Conservation (phyloP, 2,329 filamentous ascomycete species). For the Trichoderma aggressivum region DNA sequence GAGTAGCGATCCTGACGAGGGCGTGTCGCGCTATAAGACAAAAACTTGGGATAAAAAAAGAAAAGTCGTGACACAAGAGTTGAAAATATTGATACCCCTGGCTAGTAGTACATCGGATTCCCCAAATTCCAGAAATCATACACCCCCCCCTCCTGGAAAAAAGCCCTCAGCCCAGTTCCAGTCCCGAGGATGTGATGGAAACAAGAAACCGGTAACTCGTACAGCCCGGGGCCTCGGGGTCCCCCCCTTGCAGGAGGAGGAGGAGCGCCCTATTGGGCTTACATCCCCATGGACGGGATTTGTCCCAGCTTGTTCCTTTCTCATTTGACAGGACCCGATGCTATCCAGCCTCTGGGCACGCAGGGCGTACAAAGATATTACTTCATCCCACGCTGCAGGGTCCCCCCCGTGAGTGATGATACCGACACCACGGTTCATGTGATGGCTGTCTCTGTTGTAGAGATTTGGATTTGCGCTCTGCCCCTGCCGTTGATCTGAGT, state of each 20-base stretch:
- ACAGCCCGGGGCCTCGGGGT: not conserved
- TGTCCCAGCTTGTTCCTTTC: not conserved
- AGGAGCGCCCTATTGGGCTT: slow-evolving; percentile 4
- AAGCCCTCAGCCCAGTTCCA: not conserved
- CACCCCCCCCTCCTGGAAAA: not conserved
- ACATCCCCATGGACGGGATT: not conserved
- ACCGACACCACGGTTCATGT: slow-evolving; percentile 3
- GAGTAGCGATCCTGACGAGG: not conserved
- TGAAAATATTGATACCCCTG: not conserved
- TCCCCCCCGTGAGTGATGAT: not conserved
- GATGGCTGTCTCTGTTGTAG: not conserved
- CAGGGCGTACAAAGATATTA: not conserved
- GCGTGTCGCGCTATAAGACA: not conserved
- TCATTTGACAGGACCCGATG: not conserved
- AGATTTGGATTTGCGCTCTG: not conserved
- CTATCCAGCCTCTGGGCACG: not conserved
- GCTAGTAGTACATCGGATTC: not conserved
- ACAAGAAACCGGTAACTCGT: not conserved
- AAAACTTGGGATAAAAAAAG: not conserved
- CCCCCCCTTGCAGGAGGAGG: not conserved
- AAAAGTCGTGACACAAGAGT: not conserved
- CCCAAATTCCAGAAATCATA: not conserved
- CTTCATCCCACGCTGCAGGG: not conserved
- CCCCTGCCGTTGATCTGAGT: not conserved
- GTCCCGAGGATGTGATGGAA: not conserved